These are phyloP conservation scores for Toxicodendron radicans DNA, from an alignment of 345 rosid species.

Conservation along the genomic window DNA sequence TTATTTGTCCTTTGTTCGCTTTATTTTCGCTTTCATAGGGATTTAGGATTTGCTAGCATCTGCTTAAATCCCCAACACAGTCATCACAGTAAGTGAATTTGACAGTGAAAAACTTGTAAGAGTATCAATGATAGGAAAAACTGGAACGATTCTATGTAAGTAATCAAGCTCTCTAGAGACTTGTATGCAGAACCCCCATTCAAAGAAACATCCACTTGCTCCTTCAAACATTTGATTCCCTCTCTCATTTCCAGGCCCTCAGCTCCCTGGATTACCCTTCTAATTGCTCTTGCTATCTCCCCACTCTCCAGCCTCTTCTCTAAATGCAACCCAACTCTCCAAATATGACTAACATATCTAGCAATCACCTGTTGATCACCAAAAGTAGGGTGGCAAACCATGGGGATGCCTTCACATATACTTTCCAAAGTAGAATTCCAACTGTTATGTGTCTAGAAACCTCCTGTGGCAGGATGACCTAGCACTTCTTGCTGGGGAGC, in stretches of 20 bases:
- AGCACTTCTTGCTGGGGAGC: constrained; percentile 35
- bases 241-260: constrained; percentile 33
- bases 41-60: too few relatives aligned
- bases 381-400: constrained; percentile 46
- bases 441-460: constrained; percentile 35
- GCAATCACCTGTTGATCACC: constrained; percentile 35
- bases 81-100: too few relatives aligned
- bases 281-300: constrained; percentile 21
- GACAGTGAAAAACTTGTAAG: too few relatives aligned
- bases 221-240: constrained; percentile 19
- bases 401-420: constrained; percentile 28
- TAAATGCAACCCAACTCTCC: constrained; percentile 37
- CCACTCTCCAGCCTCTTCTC: constrained; percentile 26
- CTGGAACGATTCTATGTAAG: constrained; percentile 1
- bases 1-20: too few relatives aligned
- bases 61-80: too few relatives aligned
- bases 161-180: constrained; percentile 23
- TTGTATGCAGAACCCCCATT: constrained; percentile 22
- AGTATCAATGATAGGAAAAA: too few relatives aligned
- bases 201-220: constrained; percentile 19
- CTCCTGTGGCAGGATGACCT: constrained; percentile 31
- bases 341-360: constrained; percentile 29
- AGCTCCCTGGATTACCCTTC: constrained; percentile 18
- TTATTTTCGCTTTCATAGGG: too few relatives aligned
- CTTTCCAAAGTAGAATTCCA: constrained; percentile 40